Percentiles rank a stretch among this genome's conserved stretches.
phyloP scores from a whole-genome alignment of 306 rosid genomes.

The Medicago arabica region DNA sequence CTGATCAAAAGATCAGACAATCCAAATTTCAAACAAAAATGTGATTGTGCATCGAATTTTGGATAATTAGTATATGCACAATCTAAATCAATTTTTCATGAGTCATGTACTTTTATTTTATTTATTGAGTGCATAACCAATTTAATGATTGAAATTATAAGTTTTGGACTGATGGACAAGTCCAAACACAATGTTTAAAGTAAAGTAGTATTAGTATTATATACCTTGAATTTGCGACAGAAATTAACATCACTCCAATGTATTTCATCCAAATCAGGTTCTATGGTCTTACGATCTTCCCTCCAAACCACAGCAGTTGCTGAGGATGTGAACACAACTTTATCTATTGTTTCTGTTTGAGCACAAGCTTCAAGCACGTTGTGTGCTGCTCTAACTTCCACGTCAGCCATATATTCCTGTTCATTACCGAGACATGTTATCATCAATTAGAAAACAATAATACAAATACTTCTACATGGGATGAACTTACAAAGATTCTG shows the following conservation, averaged over 20 bases:
- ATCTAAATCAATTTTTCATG: too few relatives aligned
- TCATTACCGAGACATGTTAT: not conserved
- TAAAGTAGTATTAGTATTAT: not conserved
- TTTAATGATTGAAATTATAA: not conserved
- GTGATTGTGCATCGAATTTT: too few relatives aligned
- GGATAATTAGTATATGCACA: not conserved
- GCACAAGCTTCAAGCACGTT: slow-evolving; percentile 96
- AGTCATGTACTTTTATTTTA: too few relatives aligned
- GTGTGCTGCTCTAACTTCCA: slow-evolving; percentile 95
- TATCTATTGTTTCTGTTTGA: slow-evolving; percentile 79
- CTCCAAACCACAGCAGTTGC: slow-evolving; percentile 86
- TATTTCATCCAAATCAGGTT: slow-evolving; percentile 67
- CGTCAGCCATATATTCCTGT: slow-evolving; percentile 84
- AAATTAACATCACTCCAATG: slow-evolving; percentile 83
- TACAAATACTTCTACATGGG: too few relatives aligned
- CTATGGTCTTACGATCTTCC: slow-evolving; percentile 57
- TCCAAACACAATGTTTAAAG: not conserved
- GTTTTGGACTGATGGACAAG: too few relatives aligned
- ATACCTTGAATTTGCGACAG: slow-evolving; percentile 86
- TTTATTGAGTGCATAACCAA: too few relatives aligned
- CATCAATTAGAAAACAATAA: not conserved
- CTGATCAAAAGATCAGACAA: too few relatives aligned
- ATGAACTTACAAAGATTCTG: not conserved
- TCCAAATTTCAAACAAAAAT: too few relatives aligned
- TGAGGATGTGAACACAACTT: slow-evolving; percentile 82